phyloP scores from a whole-genome alignment of 2,329 filamentous ascomycete genomes.

The Colletotrichum filicis region DNA sequence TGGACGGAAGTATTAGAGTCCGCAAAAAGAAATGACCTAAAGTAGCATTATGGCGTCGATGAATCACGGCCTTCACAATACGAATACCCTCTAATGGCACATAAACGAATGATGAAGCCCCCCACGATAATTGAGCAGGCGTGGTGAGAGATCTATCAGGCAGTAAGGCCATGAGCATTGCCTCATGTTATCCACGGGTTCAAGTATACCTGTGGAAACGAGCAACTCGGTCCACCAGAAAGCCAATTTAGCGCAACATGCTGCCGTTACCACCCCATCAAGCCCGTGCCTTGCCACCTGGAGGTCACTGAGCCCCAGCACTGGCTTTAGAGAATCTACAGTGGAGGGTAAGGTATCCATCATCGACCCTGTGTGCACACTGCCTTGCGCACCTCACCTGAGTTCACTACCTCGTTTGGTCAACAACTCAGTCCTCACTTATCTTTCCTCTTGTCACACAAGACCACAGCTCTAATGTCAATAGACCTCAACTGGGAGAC shows the following conservation, averaged over 20 bases:
- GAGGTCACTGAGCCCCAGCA: background rate
- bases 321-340: too few species aligned
- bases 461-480: conserved; percentile 73
- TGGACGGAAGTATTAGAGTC: background rate
- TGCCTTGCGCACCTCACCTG: background rate
- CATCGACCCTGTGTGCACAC: background rate
- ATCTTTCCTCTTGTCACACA: background rate
- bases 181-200: background rate
- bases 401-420: background rate
- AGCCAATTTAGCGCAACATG: background rate
- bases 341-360: background rate
- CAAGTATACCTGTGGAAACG: background rate
- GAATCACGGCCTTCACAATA: conserved; percentile 26
- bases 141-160: background rate
- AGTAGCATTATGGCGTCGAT: conserved; percentile 19
- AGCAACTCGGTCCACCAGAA: background rate
- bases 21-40: background rate
- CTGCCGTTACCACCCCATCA: background rate
- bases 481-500: conserved; percentile 98
- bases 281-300: background rate
- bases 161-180: background rate
- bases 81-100: conserved; percentile 30
- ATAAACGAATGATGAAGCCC: background rate
- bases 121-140: background rate
- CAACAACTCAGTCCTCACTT: background rate